Conservation (phyloP, 164 flowering plant species). For the Pachysandra terminalis region DNA sequence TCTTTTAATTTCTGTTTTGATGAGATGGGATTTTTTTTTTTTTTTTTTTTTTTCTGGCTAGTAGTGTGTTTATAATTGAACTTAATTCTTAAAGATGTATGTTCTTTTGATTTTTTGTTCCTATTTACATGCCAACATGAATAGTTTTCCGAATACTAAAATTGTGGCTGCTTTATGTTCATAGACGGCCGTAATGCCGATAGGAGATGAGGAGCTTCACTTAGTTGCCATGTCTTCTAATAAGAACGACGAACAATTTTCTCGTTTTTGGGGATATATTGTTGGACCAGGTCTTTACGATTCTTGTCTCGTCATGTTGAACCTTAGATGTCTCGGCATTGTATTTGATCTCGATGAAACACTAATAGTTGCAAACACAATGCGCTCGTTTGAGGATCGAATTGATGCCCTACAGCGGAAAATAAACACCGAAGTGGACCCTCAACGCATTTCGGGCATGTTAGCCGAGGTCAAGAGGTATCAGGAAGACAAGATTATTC, state of each 20-base stretch:
- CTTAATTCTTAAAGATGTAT: not conserved
- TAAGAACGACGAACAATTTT: slow-evolving; percentile 36
- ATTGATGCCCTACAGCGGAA: slow-evolving; percentile 88
- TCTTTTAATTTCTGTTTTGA: too few relatives aligned
- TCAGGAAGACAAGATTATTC: slow-evolving; percentile 78
- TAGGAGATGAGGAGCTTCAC: slow-evolving; percentile 86
- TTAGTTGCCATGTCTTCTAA: slow-evolving; percentile 91
- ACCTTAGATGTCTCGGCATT: slow-evolving; percentile 96
- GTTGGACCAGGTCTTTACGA: slow-evolving; percentile 64
- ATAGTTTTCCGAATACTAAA: too few relatives aligned
- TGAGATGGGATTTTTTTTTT: too few relatives aligned
- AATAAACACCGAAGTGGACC: slow-evolving; percentile 69
- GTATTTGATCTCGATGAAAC: slow-evolving; percentile 99
- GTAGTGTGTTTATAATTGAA: not conserved
- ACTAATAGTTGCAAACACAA: slow-evolving; percentile 93
- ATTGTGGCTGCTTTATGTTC: slow-evolving; percentile 1
- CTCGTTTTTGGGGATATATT: slow-evolving; percentile 90
- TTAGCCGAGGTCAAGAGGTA: slow-evolving; percentile 83
- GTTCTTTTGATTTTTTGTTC: too few relatives aligned
- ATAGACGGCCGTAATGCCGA: slow-evolving; percentile 83
- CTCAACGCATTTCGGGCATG: slow-evolving; percentile 78
- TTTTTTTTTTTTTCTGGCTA: too few relatives aligned
- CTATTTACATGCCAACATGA: too few relatives aligned
- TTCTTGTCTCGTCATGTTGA: slow-evolving; percentile 89
- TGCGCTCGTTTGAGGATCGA: slow-evolving; percentile 98